Evolutionary conservation across 1,284 basidiomycete species (phyloP), one percentile per base, ranked within the genome.

Genomic region (Ganoderma multipileum): DNA sequence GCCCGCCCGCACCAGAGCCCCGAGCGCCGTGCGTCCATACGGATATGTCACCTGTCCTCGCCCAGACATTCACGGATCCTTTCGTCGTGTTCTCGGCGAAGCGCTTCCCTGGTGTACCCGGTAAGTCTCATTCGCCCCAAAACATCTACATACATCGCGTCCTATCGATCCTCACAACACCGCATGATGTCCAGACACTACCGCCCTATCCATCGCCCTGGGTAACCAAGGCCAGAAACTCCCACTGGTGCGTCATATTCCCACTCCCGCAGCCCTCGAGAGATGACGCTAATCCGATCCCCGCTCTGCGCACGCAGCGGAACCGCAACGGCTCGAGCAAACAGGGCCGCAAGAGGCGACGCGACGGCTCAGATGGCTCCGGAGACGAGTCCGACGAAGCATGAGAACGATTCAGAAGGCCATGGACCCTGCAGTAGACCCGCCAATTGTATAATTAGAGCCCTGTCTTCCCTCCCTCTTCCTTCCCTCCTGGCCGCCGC

Each of bases 41-140:
- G 55, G 84, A 85, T 67, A 76, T 87, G 66, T 90, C 90, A 59
- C 90, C 91, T 28, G 89, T 96, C 6, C 86, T 96, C 23, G 94
- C 95, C 9, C 91, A 95, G 78, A 89, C 91, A 3, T 95, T 92
- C 78, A 95, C 94, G 60, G 90, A 95, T n/a, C 84, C 90, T 23
- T 97, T 98, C 77, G 88, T 90, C n/a, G 96, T 97, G 1, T 97
- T 87, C 80, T 95, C 95, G 3, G 95, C 95, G 41, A 97, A 97
- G 81, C 88, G 93, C 42, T 97, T 97, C 82, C 95, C 96, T 44
- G 95, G 95, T 57, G 95, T 97, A 41, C 93, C 94, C 82, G 91
- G 93, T 94, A 79, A 75, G 86, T 82, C 72, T 68, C 44, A 39
- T 58, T 68, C 61, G 16, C 28, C 60, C 61, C 44, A 60, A 55